These are phyloP conservation scores for Zizania palustris DNA, from an alignment of 202 grass and related monocot species.

Conservation along the genomic window DNA sequence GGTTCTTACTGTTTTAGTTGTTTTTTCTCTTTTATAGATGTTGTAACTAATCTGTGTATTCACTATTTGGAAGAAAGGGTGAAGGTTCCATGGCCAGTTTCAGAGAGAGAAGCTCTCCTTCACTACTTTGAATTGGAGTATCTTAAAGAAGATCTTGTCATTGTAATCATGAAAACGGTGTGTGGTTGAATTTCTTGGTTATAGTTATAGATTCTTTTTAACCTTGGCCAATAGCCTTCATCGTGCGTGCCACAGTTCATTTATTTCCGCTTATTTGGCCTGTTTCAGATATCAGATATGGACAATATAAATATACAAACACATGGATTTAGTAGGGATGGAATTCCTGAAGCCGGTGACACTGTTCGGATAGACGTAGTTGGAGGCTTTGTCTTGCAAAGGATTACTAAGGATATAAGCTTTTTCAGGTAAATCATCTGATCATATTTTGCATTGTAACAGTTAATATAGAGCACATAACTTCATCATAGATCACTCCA, in stretches of 20 bases:
- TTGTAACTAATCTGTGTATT: constrained; percentile 56
- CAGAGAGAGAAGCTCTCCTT: constrained; percentile 89
- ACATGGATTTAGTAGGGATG: constrained; percentile 72
- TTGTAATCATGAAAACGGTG: constrained; percentile 93
- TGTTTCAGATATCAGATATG: constrained; percentile 70
- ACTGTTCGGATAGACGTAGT: constrained; percentile 76
- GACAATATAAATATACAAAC: constrained; percentile 59
- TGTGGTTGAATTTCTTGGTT: constrained; percentile 8
- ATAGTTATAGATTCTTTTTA: constrained; percentile 6
- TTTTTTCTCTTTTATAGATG: constrained; percentile 13
- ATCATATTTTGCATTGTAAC: constrained; percentile 22
- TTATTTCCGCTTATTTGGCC: constrained; percentile 40
- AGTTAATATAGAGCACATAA: constrained; percentile 17
- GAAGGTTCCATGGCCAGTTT: constrained; percentile 98
- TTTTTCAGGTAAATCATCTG: constrained; percentile 73
- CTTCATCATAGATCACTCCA: neutral
- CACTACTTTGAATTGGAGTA: constrained; percentile 95
- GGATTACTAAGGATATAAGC: constrained; percentile 65
- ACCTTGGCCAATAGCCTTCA: constrained; percentile 13
- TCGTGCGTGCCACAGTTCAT: constrained; percentile 11
- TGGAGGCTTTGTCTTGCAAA: constrained; percentile 91
- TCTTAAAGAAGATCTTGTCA: constrained; percentile 80
- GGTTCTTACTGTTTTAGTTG: constrained; percentile 30
- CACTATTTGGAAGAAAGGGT: constrained; percentile 87
- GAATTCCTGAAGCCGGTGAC: constrained; percentile 84